phyloP scores from a whole-genome alignment of 176 grass and related monocot genomes.

The Ensete ventricosum region DNA sequence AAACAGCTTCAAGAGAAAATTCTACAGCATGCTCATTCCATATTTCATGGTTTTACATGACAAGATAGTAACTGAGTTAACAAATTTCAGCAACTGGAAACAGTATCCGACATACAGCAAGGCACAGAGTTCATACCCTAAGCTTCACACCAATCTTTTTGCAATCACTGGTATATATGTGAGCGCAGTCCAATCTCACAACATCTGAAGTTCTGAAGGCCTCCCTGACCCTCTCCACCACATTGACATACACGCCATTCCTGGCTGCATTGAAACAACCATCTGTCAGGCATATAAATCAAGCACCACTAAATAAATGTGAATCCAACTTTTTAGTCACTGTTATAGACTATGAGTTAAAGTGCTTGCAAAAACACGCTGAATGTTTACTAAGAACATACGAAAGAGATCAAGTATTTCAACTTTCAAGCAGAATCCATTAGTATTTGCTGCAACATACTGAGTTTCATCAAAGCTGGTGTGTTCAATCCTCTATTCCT shows the following conservation, averaged over 20 bases:
- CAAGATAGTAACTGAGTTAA: neutral
- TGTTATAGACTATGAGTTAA: conserved; percentile 11
- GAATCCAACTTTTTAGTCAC: neutral
- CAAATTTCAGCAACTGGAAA: neutral
- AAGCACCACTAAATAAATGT: neutral
- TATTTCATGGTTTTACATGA: neutral
- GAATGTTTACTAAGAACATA: neutral
- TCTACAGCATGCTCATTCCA: neutral
- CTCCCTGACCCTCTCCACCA: conserved; percentile 68
- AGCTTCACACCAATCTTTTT: conserved; percentile 92
- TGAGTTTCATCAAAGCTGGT: conserved; percentile 68
- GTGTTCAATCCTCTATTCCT: conserved; percentile 69
- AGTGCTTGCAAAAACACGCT: neutral
- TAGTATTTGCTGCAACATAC: conserved; percentile 28
- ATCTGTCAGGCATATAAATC: neutral
- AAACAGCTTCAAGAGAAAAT: neutral
- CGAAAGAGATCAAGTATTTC: neutral
- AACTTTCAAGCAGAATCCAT: neutral
- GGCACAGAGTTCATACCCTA: conserved; percentile 38
- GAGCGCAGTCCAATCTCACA: conserved; percentile 69
- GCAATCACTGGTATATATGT: conserved; percentile 70
- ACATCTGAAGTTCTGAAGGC: conserved; percentile 60
- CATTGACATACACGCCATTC: conserved; percentile 72
- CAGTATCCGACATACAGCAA: neutral
- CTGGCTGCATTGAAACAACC: conserved; percentile 49